Percentiles rank a stretch among this genome's conserved stretches.
Conservation (phyloP, 2,329 filamentous ascomycete genomes). For the Plectosphaerella plurivora region DNA sequence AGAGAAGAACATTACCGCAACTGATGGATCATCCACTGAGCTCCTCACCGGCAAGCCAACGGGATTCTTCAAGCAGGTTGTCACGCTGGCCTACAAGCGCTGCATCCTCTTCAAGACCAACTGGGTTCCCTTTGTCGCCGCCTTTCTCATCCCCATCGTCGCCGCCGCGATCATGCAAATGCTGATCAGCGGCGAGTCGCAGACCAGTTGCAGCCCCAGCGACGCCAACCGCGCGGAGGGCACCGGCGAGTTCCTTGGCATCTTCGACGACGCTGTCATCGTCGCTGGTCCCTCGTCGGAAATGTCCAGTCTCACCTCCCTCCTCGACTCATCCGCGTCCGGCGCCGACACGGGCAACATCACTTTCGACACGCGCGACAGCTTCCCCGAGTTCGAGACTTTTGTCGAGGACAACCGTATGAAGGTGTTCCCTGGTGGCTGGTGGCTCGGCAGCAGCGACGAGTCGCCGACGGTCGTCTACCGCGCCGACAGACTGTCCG, state of each 20-base stretch:
- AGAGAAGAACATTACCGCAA: background rate
- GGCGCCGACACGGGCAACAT: slow-evolving; percentile 5
- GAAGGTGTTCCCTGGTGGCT: slow-evolving; percentile 71
- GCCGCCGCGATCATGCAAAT: slow-evolving; percentile 76
- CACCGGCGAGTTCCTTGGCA: slow-evolving; percentile 20
- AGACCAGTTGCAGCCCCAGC: slow-evolving; percentile 46
- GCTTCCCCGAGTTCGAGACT: slow-evolving; percentile 62
- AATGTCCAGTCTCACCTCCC: slow-evolving; percentile 5
- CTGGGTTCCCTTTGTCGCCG: slow-evolving; percentile 69
- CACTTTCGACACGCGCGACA: slow-evolving; percentile 32
- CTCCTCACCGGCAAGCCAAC: slow-evolving; percentile 67
- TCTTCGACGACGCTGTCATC: slow-evolving; percentile 13
- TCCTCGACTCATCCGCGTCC: background rate
- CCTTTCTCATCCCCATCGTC: slow-evolving; percentile 72
- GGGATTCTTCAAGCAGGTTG: slow-evolving; percentile 64
- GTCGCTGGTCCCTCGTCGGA: slow-evolving; percentile 18
- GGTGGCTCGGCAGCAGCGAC: slow-evolving; percentile 65
- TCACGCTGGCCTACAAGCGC: slow-evolving; percentile 74
- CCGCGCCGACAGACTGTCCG: slow-evolving; percentile 54
- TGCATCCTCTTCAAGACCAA: slow-evolving; percentile 73
- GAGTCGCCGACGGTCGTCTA: slow-evolving; percentile 66
- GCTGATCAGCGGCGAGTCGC: slow-evolving; percentile 58
- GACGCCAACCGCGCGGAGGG: slow-evolving; percentile 38
- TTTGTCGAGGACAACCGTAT: slow-evolving; percentile 59
- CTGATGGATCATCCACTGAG: slow-evolving; percentile 27